These are phyloP conservation scores for Lasiosphaeria miniovina DNA, from an alignment of 495 filamentous ascomycete species.

Conservation along the genomic window DNA sequence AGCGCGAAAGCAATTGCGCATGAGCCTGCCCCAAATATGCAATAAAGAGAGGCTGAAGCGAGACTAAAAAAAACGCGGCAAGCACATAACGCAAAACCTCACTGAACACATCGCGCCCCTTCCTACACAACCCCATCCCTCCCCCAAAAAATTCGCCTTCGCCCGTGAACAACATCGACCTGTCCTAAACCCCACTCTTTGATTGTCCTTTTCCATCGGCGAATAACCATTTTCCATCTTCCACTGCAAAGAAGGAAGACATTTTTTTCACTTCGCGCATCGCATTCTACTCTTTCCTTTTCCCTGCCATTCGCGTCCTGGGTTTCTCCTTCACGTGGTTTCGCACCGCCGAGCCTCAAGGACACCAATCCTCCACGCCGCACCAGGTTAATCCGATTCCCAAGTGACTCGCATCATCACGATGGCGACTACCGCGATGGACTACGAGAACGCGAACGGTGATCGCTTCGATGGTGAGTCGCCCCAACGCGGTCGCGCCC, in stretches of 20 bases:
- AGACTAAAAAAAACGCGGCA: conserved; percentile 12
- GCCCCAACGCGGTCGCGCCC: not conserved
- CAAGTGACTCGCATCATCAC: conserved; percentile 18
- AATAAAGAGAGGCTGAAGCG: conserved; percentile 6
- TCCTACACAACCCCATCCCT: not conserved
- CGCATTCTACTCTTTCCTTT: not conserved
- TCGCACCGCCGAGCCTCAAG: not conserved
- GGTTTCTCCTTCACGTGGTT: conserved; percentile 3
- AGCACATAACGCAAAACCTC: not conserved
- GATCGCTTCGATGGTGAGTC: conserved; percentile 81
- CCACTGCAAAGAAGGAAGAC: conserved; percentile 3
- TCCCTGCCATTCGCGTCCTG: not conserved
- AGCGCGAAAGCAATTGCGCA: not conserved
- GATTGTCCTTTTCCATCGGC: conserved; percentile 12
- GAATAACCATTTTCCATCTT: conserved; percentile 10
- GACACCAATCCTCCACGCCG: not conserved
- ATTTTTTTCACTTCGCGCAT: conserved; percentile 5
- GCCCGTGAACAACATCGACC: not conserved
- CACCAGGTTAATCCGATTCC: not conserved
- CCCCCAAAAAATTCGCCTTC: conserved; percentile 21
- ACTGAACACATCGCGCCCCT: conserved; percentile 10
- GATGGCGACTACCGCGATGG: conserved; percentile 62
- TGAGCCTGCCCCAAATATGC: not conserved
- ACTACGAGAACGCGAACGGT: conserved; percentile 79
- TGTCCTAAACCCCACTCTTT: conserved; percentile 6